Base-by-base conservation (phyloP, 2,329 filamentous ascomycete species). In the Shiraia sp. region DNA sequence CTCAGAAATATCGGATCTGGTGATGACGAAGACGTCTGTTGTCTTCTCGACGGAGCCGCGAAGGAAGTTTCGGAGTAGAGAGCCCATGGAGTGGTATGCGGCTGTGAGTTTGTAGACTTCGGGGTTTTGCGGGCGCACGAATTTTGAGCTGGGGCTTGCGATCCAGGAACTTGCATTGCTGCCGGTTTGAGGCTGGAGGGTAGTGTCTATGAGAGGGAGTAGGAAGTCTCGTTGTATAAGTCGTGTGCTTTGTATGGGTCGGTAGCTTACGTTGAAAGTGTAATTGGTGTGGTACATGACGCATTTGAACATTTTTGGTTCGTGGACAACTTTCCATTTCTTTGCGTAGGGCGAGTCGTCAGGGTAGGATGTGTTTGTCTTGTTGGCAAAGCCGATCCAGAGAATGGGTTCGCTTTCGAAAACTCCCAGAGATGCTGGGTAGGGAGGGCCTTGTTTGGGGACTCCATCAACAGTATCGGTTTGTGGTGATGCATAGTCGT, bases 271-370 rank as follows among this genome's bases (percentile, higher is more conserved):
- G 5, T 59, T 41, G 36, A 69, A 63, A 0, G 59, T 68, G 45
- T 69, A 71, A 29, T 66, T 64, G 10, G 66, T 68, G 32, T 68
- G 56, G 26, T 69, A 46, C 40, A 62, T 57, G 9, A 61, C 53
- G 46, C 68, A 70, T 44, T 59, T 64, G 47, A 69, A 63, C 28
- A 69, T 63, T 32, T 64, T 63, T 0, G 68, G 58, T 34, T 61
- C 53, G 25, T 67, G 63, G 0, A 66, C 56, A 19, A 49, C 51
- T 9, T 45, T 45, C 67, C 68, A 71, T 28, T 53, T 58, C 12
- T 52, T 45, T 8, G 39, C 47, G 15, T 63, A 55, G 3, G 55
- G 54, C 1, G 59, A 62, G 10, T 54, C 47, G 1, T 42, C 17
- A 2, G 47, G 41, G 27, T 67, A 65, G 1, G 55, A 51, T 14